Evolutionary conservation across 352 stramenopile species (phyloP).

Genomic region (Phytopythium oedochilum): DNA sequence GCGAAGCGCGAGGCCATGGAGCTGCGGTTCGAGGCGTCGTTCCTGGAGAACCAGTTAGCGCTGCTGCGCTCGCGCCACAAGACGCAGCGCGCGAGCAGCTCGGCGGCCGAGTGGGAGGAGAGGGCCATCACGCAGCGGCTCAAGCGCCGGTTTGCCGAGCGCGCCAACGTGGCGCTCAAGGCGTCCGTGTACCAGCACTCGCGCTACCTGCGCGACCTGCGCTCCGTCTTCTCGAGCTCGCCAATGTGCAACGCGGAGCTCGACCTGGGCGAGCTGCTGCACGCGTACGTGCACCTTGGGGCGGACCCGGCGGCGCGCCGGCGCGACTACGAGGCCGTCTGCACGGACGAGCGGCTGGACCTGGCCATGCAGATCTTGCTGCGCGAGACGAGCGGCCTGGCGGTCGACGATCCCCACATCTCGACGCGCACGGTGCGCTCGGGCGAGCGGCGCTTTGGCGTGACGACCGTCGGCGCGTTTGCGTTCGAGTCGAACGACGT

Average conservation of each 20-base stretch:
- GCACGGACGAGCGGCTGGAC: constrained; percentile 20
- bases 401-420: constrained; percentile 13
- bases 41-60: constrained; percentile 36
- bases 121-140: constrained; percentile 31
- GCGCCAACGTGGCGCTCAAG: constrained; percentile 19
- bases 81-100: constrained; percentile 15
- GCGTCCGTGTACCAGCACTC: constrained; percentile 20
- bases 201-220: constrained; percentile 19
- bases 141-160: constrained; percentile 28
- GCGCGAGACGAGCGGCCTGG: constrained; percentile 14
- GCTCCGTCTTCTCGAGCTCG: constrained; percentile 16
- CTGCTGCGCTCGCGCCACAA: constrained; percentile 31
- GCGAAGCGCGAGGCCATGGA: constrained; percentile 22
- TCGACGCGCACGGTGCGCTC: constrained; percentile 17
- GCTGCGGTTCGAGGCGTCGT: constrained; percentile 29
- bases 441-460: constrained; percentile 13
- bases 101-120: constrained; percentile 35
- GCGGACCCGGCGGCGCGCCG: constrained; percentile 10
- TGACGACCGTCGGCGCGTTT: constrained; percentile 25
- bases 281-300: constrained; percentile 18
- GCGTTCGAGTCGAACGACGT: constrained; percentile 21
- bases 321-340: constrained; percentile 14
- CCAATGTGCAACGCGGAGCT: constrained; percentile 8
- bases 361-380: constrained; percentile 23
- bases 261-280: constrained; percentile 24